phyloP scores from a whole-genome alignment of 2,329 filamentous ascomycete genomes.

The Amauroascus verrucosus region DNA sequence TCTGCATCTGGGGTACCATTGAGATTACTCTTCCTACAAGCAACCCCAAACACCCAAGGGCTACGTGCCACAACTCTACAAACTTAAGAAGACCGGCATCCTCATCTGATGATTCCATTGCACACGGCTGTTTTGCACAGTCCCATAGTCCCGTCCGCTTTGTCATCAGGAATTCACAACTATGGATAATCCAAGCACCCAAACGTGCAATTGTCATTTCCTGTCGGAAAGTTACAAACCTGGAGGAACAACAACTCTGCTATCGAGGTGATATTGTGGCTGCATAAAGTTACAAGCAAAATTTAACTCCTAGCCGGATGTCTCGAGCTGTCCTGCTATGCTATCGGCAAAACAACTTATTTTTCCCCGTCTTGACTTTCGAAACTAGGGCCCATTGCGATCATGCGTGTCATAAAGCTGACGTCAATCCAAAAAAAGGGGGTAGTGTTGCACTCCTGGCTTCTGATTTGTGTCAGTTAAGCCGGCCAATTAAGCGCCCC shows the following conservation, averaged over 20 bases:
- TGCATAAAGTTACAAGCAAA: constrained; percentile 1
- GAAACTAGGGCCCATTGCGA: not conserved
- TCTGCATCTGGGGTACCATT: not conserved
- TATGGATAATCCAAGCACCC: no score
- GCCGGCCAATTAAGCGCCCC: not conserved
- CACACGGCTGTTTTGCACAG: not conserved
- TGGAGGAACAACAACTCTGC: not conserved
- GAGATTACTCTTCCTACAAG: not conserved
- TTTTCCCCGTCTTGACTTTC: not conserved
- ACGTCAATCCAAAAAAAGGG: not conserved
- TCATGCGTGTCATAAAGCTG: not conserved
- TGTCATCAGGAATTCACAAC: not conserved
- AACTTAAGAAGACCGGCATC: not conserved
- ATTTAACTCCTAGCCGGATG: not conserved
- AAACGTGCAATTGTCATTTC: not conserved
- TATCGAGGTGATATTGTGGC: constrained; percentile 4
- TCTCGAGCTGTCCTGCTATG: not conserved
- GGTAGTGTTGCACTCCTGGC: not conserved
- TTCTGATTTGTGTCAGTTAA: not conserved
- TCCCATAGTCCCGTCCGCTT: not conserved
- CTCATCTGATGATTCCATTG: not conserved
- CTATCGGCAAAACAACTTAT: not conserved
- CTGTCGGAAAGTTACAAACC: not conserved
- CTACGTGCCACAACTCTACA: not conserved
- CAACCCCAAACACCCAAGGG: not conserved